Conservation (phyloP, 495 filamentous ascomycete genomes). For the Penicillium verhagenii region DNA sequence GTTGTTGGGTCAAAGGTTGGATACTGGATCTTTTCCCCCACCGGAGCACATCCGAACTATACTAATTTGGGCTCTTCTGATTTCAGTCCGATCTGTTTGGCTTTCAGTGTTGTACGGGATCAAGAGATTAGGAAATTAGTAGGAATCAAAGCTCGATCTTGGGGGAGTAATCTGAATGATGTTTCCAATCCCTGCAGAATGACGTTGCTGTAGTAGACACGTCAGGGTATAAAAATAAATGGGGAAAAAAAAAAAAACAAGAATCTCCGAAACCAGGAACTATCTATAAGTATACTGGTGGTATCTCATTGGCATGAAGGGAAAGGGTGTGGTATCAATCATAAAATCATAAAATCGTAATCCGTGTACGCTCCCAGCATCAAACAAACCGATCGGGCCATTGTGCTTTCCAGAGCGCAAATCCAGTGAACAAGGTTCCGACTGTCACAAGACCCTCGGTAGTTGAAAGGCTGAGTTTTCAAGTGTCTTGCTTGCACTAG, state of each 20-base stretch:
- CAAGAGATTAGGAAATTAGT: not conserved
- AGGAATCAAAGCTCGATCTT: not conserved
- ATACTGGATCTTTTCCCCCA: slow-evolving; percentile 10
- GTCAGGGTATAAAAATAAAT: not conserved
- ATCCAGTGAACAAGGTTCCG: not conserved
- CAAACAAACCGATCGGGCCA: too few relatives aligned
- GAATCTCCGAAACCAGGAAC: not conserved
- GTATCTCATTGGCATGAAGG: not conserved
- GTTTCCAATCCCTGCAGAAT: slow-evolving; percentile 4
- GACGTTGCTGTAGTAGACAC: slow-evolving; percentile 2
- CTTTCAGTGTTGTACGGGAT: not conserved
- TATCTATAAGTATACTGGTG: not conserved
- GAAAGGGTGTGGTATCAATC: not conserved
- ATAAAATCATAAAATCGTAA: too few relatives aligned
- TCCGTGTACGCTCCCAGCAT: too few relatives aligned
- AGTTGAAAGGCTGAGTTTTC: not conserved
- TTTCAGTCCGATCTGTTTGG: slow-evolving; percentile 13
- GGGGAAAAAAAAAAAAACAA: too few relatives aligned
- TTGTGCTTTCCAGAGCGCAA: not conserved
- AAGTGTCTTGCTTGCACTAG: not conserved
- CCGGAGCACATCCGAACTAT: slow-evolving; percentile 16
- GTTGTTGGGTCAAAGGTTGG: slow-evolving; percentile 11
- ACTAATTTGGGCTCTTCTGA: not conserved
- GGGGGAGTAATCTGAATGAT: not conserved
- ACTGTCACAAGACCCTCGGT: slow-evolving; percentile 4